Percentiles rank a stretch among this genome's conserved stretches.
These are phyloP conservation scores for Coemansia sp. DNA, from an alignment of 192 early-diverging fungal species.

Conservation along the genomic window DNA sequence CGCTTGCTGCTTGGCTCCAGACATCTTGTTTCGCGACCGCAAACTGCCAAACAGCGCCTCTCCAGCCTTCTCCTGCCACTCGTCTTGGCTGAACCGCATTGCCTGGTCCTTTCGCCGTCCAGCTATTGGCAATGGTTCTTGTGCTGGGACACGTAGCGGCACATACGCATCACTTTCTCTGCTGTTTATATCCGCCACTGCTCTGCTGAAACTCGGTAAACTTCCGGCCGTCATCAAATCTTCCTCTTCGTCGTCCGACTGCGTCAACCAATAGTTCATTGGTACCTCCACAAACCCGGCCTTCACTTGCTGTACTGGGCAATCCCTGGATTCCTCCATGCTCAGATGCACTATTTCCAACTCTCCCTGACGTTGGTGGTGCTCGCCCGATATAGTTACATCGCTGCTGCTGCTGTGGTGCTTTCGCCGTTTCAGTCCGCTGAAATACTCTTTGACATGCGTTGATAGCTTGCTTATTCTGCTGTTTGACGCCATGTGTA, in stretches of 20 bases:
- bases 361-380: slow-evolving; percentile 1
- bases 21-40: neutral
- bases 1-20: neutral
- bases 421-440: slow-evolving; percentile 29
- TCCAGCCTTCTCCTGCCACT: slow-evolving; percentile 30
- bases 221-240: slow-evolving; percentile 2
- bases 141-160: slow-evolving; percentile 11
- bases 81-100: slow-evolving; percentile 28
- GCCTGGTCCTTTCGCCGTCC: neutral
- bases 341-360: slow-evolving; percentile 29
- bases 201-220: neutral
- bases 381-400: slow-evolving; percentile 1
- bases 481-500: slow-evolving; percentile 18
- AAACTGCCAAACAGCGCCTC: slow-evolving; percentile 42
- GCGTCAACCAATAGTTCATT: slow-evolving; percentile 43
- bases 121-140: neutral
- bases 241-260: slow-evolving; percentile 19
- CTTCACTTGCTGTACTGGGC: neutral
- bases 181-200: neutral
- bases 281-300: slow-evolving; percentile 11
- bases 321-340: slow-evolving; percentile 22
- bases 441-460: slow-evolving; percentile 29
- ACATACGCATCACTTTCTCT: slow-evolving; percentile 3
- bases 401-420: slow-evolving; percentile 19
- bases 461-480: slow-evolving; percentile 43